These are phyloP conservation scores for Samsoniella hepiali DNA, from an alignment of 2,329 filamentous ascomycete genomes.

Conservation along the genomic window DNA sequence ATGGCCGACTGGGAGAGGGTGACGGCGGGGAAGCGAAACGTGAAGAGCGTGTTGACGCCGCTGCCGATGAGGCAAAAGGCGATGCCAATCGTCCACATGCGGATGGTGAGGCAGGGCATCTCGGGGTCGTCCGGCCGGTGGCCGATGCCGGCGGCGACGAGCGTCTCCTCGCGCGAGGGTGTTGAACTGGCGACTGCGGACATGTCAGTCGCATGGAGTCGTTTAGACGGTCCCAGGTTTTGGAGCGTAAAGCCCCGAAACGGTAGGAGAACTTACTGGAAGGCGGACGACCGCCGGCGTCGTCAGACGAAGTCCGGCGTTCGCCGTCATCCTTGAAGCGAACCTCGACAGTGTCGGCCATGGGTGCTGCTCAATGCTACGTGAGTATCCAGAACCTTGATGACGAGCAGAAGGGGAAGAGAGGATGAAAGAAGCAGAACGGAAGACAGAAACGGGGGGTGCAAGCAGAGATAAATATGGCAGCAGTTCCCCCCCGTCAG, in stretches of 20 bases:
- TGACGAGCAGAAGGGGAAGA: background rate
- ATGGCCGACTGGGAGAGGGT: constrained; percentile 34
- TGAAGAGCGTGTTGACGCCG: constrained; percentile 41
- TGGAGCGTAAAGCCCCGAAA: background rate
- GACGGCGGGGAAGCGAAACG: constrained; percentile 34
- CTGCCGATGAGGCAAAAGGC: constrained; percentile 36
- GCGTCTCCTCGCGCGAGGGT: constrained; percentile 24
- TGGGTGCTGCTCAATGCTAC: background rate
- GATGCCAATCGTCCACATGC: constrained; percentile 39
- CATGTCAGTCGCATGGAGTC: too few relatives aligned
- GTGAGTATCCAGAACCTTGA: background rate
- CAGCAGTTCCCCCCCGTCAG: background rate
- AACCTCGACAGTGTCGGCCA: constrained; percentile 14
- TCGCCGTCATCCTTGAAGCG: constrained; percentile 7
- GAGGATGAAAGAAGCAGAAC: background rate
- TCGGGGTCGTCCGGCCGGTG: constrained; percentile 28
- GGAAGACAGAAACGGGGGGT: background rate
- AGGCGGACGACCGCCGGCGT: background rate
- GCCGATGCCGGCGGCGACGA: constrained; percentile 31
- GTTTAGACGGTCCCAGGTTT: background rate
- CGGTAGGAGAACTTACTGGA: background rate
- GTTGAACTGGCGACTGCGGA: constrained; percentile 10
- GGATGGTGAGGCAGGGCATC: constrained; percentile 35
- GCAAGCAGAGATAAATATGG: constrained; percentile 3
- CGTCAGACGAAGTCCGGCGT: background rate